Base-by-base conservation (phyloP, 78 protist genomes). In the Trichosphaerium sp. region DNA sequence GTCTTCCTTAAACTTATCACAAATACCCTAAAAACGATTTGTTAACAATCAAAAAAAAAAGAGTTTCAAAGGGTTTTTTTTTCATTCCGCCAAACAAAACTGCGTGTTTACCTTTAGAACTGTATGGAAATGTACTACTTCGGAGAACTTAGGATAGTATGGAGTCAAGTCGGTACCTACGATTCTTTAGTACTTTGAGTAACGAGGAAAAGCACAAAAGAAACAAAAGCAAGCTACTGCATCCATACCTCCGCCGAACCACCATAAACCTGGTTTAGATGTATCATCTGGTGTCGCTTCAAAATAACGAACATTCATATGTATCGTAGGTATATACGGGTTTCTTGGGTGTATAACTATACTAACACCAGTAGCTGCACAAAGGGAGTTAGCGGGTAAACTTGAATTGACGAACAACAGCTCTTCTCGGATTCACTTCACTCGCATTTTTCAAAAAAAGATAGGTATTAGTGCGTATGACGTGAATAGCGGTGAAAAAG, bases 331-430 rank as follows among this genome's bases (percentile, higher is more conserved):
- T 0, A 75, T 54, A 67, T 52, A 62, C 48, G 88, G 88, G 32
- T 61, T 82, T 21, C 55, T 63, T 15, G 88, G 74, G 34, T 82
- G 88, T 14, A 82, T 26, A 1, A 82, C 88, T 5, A 82, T 21
- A 38, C 82, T 72, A 41, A 82, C 88, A 29, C 88, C 88, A 3
- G 82, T 70, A 41, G 88, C 88, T n/a, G n/a, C 38, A 72, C 56
- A 31, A 58, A 82, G 21, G 48, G 43, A 4, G 51, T 41, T 12
- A 57, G 44, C 21, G 66, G 66, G n/a, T n/a, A n/a, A 44, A n/a
- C n/a, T n/a, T n/a, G n/a, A n/a, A n/a, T n/a, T n/a, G n/a, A n/a
- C n/a, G n/a, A n/a, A n/a, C n/a, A n/a, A n/a, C n/a, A n/a, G n/a
- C n/a, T n/a, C n/a, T n/a, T n/a, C n/a, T n/a, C n/a, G n/a, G n/a